phyloP scores from a whole-genome alignment of 331 rosid genomes.

The Saraca asoca region DNA sequence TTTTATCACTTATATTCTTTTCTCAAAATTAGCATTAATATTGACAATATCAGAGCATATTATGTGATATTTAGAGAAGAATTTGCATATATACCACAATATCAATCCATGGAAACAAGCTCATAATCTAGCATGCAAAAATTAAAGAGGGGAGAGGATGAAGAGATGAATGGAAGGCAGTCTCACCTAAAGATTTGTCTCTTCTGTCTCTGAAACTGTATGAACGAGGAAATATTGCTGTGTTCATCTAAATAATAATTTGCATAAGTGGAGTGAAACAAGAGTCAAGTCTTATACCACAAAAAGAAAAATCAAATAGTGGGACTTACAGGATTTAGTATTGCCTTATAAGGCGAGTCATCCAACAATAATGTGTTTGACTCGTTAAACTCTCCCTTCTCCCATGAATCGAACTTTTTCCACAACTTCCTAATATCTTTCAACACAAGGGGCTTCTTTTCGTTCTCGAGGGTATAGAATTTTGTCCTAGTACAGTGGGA shows the following conservation, averaged over 20 bases:
- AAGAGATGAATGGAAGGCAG: constrained; percentile 18
- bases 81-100: background rate
- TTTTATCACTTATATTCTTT: too few species aligned
- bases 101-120: constrained; percentile 7
- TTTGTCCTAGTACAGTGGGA: constrained; percentile 72
- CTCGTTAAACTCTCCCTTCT: constrained; percentile 72
- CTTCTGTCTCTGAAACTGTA: constrained; percentile 40
- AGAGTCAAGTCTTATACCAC: constrained; percentile 25
- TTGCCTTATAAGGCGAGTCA: constrained; percentile 91
- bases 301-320: constrained; percentile 26
- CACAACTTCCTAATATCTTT: constrained; percentile 83
- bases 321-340: constrained; percentile 79
- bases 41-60: background rate
- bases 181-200: constrained; percentile 78
- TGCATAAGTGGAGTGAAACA: constrained; percentile 9
- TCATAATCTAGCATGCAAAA: background rate
- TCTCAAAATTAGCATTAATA: too few species aligned
- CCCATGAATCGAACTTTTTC: constrained; percentile 75
- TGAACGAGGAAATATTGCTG: constrained; percentile 76
- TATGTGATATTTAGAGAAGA: background rate
- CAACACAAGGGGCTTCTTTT: constrained; percentile 66
- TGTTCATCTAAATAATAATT: constrained; percentile 54
- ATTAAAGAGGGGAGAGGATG: background rate
- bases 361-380: constrained; percentile 85
- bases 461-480: constrained; percentile 63